Evolutionary conservation across 495 filamentous ascomycete species (phyloP), one percentile per base, ranked within the genome.

Genomic region (Neurospora tetraspora): DNA sequence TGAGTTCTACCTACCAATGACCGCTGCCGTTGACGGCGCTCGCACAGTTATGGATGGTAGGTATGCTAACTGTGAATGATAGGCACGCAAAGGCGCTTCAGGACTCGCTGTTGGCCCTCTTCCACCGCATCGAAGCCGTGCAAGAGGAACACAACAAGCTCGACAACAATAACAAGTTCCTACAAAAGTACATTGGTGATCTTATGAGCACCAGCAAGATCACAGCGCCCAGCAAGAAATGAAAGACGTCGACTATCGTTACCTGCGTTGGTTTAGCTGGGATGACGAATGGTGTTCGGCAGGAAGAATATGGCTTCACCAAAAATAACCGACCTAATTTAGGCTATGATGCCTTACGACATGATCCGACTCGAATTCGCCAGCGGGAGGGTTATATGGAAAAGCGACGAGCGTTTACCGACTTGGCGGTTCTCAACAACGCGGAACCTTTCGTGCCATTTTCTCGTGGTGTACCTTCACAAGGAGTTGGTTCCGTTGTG

Each of bases 131-230:
- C 78, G 96, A 98, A 76, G 91, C 90, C n/a, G 94, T 98, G 70
- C 92, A 93, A 81, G 90, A 91, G 72, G 94, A 98, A 79, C 93
- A 98, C 78, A 91, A 97, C 81, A 97, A 97, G 81, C 87, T 99
- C 38, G 94, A 98, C 80, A 92, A 86, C 76, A 91, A 97, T 77
- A 99, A 99, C 85, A 93, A 91, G 77, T 97, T 97, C 76, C 82
- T 99, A 14, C 96, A 98, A 79, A 92, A 95, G 78, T 94, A 94
- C 80, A 94, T 94, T 72, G 91, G 91, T 36, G 91, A 93, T 77
- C 83, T 94, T 72, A 93, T 94, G 91, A 88, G 88, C 72, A 93
- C 91, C 16, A 92, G 89, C 79, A 94, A 93, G 78, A 93, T 94
- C 76, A 93, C 91, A 7, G 87, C 90, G 7, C 82, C 85, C 36